phyloP scores from a whole-genome alignment of 202 grass and related monocot species.

The Schoenoplectus triqueter region DNA sequence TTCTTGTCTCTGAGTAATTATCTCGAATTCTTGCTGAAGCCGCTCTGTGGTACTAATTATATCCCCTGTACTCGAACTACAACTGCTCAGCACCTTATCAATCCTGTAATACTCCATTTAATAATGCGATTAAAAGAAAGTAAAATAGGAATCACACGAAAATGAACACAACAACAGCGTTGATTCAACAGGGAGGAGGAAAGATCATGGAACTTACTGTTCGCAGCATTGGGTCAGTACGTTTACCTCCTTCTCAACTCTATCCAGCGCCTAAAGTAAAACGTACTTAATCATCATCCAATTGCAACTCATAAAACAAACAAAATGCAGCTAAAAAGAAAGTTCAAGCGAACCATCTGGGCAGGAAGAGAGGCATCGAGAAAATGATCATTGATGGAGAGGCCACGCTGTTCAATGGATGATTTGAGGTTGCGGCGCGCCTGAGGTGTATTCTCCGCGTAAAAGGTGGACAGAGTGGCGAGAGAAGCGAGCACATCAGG shows the following conservation, averaged over 20 bases:
- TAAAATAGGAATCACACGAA: background rate
- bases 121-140: conserved; percentile 1
- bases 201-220: conserved; percentile 53
- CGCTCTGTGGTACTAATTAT: conserved; percentile 96
- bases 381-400: conserved; percentile 92
- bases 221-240: conserved; percentile 74
- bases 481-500: conserved; percentile 89
- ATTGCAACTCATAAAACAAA: background rate
- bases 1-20: conserved; percentile 91
- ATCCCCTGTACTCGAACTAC: conserved; percentile 87
- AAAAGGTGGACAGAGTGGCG: conserved; percentile 81
- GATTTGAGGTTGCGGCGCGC: conserved; percentile 94
- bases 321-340: background rate
- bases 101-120: conserved; percentile 61
- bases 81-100: conserved; percentile 75
- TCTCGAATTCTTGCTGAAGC: conserved; percentile 90
- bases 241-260: conserved; percentile 78
- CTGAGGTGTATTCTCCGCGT: conserved; percentile 82
- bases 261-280: conserved; percentile 69
- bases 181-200: conserved; percentile 1
- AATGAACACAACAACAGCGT: background rate
- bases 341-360: conserved; percentile 51
- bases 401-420: conserved; percentile 81
- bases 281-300: background rate
- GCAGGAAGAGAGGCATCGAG: conserved; percentile 78